Percentiles rank a stretch among this genome's conserved stretches.
phyloP scores from a whole-genome alignment of 2,329 filamentous ascomycete genomes.

The Clonostachys sp. region DNA sequence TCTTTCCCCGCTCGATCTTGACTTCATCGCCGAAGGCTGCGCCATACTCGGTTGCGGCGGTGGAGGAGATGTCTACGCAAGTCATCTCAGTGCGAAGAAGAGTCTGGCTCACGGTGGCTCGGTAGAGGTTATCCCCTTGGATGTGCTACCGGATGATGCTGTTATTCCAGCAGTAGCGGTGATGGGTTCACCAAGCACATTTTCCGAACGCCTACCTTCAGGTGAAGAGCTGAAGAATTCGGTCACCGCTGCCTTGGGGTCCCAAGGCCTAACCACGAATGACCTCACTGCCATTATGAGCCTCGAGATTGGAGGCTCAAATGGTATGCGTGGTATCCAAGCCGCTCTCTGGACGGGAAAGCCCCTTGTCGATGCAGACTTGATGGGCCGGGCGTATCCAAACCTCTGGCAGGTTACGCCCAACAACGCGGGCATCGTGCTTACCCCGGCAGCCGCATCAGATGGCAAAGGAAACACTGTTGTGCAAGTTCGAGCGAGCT shows the following conservation, averaged over 20 bases:
- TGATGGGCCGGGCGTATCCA: background rate
- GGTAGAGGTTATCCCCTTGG: slow-evolving; percentile 40
- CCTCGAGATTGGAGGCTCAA: background rate
- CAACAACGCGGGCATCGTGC: too few species aligned
- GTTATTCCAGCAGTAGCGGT: background rate
- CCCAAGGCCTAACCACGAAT: background rate
- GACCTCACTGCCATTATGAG: background rate
- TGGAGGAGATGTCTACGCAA: background rate
- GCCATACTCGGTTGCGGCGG: background rate
- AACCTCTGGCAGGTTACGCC: background rate
- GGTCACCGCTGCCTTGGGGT: background rate
- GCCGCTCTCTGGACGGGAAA: background rate
- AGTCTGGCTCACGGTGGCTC: slow-evolving; percentile 30
- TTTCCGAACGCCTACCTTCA: background rate
- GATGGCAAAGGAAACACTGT: too few species aligned
- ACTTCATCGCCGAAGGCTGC: background rate
- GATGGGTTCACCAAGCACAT: background rate
- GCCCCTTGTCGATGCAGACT: background rate
- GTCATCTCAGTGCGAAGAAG: background rate
- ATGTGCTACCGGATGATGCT: background rate
- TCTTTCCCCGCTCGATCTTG: background rate
- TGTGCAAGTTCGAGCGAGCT: too few species aligned
- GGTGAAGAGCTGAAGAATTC: background rate
- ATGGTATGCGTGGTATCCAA: background rate
- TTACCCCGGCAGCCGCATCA: too few species aligned